Base-by-base conservation (phyloP, 768 basidiomycete genomes). In the Pisolithus sp. region DNA sequence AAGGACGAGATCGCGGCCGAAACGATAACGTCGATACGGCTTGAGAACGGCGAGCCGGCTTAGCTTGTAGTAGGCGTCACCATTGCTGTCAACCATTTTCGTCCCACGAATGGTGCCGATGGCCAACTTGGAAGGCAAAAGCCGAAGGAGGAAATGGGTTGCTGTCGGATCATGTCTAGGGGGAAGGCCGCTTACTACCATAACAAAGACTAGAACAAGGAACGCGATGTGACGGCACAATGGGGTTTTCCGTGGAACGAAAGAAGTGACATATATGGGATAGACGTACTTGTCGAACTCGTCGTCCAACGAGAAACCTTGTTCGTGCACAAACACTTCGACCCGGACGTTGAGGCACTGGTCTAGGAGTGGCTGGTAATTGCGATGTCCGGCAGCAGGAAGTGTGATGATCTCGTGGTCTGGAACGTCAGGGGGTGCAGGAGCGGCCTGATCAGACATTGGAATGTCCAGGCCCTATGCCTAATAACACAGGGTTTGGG, bases 271-370 rank as follows among this genome's bases (percentile, higher is more conserved):
- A 45, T 15, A 28, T 30, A 9, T 15, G 43, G 23, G 38, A 49
- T 48, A 68, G 71, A 68, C 70, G 57, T 50, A 86, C 89, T 79
- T 75, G 68, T 93, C 90, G 58, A 85, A 73, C 68, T 93, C 90
- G 7, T 73, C 74, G 46, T 89, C 86, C 20, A 86, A 69, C 42
- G 86, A 76, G 60, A 91, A 93, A 38, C 73, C 72, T 60, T 83
- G 78, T 57, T 78, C 76, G 54, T 69, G 70, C 57, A 73, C 66
- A 64, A 78, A 79, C 51, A 78, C 80, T 61, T 63, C 65, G 55
- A 71, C 70, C 61, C 72, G 69, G 48, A 90, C 73, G 58, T 77
- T 70, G 68, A 79, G 77, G 68, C 88, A 91, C 60, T 86, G 80
- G 60, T 85, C 75, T 9, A 76, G 70, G 52, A 88, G 78, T 53